Base-by-base conservation (phyloP, 306 rosid genomes). In the Ochetophila trinervis region DNA sequence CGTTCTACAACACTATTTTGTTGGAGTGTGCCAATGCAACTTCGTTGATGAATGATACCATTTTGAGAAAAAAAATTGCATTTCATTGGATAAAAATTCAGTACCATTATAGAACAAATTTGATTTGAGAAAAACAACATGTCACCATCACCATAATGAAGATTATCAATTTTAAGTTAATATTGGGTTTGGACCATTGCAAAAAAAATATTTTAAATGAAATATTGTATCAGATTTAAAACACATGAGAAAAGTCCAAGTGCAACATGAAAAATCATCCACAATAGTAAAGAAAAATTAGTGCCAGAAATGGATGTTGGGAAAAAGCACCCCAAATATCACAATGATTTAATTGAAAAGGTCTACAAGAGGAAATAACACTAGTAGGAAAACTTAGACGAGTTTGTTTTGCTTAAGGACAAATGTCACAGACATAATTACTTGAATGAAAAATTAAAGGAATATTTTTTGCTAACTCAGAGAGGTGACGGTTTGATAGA, bases 381-480 rank as follows among this genome's bases (percentile, higher is more conserved):
- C 27, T 60, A 0, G 11, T 12, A 18, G 52, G 8, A 70, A 70
- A 70, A 60, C 42, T 3, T 9, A 23, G 5, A 2, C 53, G 14
- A n/a, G 40, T 50, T 60, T 70, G 53, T 51, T 70, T 60, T 10
- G 67, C 67, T 1, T 20, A 53, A 6, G 64, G 74, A 16, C n/a
- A 70, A 34, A 70, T 32, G 11, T 70, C 53, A 60, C 60, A 70
- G 52, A 17, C n/a, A n/a, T n/a, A n/a, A n/a, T n/a, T n/a, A n/a
- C n/a, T n/a, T n/a, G n/a, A n/a, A n/a, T n/a, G n/a, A n/a, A n/a
- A n/a, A n/a, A n/a, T n/a, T n/a, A n/a, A n/a, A n/a, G n/a, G n/a
- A n/a, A n/a, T n/a, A n/a, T n/a, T n/a, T n/a, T n/a, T n/a, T n/a
- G n/a, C n/a, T n/a, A n/a, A n/a, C n/a, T n/a, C n/a, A n/a, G n/a